phyloP scores from a whole-genome alignment of 257 asterid species.

The Avicennia marina region DNA sequence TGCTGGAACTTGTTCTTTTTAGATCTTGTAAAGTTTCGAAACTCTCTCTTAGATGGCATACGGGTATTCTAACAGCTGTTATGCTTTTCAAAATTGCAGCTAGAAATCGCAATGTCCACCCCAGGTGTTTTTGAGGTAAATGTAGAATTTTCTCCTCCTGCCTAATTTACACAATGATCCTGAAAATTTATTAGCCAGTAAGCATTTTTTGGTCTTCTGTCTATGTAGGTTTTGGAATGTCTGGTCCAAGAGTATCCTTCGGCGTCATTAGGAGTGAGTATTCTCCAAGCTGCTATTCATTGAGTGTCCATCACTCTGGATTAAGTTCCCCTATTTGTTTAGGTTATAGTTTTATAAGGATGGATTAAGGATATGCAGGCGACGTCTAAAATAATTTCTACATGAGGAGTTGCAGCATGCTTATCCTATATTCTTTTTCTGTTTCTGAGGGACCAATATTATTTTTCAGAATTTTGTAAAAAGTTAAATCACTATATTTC shows the following conservation, averaged over 20 bases:
- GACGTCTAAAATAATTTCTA: background rate
- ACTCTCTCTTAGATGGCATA: background rate
- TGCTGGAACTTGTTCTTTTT: background rate
- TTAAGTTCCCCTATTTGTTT: background rate
- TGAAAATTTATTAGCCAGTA: background rate
- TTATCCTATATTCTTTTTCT: conserved; percentile 3
- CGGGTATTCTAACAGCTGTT: conserved; percentile 9
- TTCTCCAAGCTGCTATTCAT: background rate
- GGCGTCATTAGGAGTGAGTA: conserved; percentile 63
- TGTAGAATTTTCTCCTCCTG: background rate
- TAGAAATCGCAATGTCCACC: conserved; percentile 69
- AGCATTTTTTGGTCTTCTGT: background rate
- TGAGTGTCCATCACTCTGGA: conserved; percentile 2
- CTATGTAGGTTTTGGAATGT: conserved; percentile 44
- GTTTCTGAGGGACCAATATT: background rate
- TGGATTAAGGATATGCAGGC: background rate
- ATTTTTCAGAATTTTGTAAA: background rate
- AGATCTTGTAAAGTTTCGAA: background rate
- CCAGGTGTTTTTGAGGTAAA: conserved; percentile 78
- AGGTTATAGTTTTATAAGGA: background rate
- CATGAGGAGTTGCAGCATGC: background rate
- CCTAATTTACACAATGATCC: background rate
- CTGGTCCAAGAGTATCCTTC: conserved; percentile 62
- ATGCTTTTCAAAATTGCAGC: conserved; percentile 39
- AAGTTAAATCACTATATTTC: background rate